A percentile compares a stretch with the other conserved stretches of the same genome.
Conservation (phyloP, 139 green algal species). For the Tetraselmis chui region DNA sequence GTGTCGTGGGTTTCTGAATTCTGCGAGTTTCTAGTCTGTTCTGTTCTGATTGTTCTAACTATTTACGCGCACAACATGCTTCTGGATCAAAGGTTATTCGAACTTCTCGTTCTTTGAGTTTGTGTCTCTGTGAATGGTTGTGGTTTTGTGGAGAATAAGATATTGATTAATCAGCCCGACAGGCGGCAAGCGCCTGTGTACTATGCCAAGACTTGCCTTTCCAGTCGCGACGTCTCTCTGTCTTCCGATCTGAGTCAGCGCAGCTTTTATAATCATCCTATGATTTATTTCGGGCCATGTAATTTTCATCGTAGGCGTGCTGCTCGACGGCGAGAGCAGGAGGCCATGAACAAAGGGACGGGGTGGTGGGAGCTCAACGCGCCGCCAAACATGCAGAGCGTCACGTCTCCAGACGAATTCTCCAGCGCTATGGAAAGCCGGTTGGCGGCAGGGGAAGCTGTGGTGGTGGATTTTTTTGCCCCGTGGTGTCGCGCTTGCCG, state of each 20-base stretch:
- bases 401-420: background rate
- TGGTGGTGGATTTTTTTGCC: conserved; percentile 19
- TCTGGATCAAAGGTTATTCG: too few relatives aligned
- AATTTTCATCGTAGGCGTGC: background rate
- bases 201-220: too few relatives aligned
- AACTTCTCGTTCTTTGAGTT: too few relatives aligned
- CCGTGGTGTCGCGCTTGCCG: conserved; percentile 20
- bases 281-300: background rate
- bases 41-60: background rate
- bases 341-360: background rate
- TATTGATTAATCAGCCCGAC: too few relatives aligned
- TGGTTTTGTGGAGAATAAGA: too few relatives aligned
- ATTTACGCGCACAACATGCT: too few relatives aligned
- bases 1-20: background rate
- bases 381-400: background rate
- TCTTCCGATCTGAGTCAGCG: background rate
- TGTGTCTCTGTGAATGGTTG: too few relatives aligned
- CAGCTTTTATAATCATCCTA: background rate
- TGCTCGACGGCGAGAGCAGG: background rate
- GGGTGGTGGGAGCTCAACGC: background rate
- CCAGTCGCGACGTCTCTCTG: background rate
- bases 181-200: too few relatives aligned
- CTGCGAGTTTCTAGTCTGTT: background rate
- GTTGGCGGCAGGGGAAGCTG: background rate
- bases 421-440: background rate